Conservation (phyloP, 2,329 filamentous ascomycete species). For the Xylariaceae sp. region DNA sequence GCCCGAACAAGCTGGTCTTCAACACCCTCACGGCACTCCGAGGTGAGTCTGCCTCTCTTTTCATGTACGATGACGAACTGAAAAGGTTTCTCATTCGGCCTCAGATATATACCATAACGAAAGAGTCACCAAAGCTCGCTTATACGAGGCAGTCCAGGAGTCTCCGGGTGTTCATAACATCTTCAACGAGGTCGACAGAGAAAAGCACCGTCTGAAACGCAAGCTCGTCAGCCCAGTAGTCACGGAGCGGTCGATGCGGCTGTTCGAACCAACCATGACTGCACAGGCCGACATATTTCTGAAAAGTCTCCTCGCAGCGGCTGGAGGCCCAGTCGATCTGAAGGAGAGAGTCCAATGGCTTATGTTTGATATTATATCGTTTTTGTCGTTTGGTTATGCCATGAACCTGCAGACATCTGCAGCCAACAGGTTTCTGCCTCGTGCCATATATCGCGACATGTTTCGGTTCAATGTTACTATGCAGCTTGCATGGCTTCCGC, state of each 20-base stretch:
- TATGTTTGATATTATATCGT: not conserved
- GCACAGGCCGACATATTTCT: constrained; percentile 2
- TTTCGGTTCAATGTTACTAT: not conserved
- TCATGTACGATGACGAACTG: too few relatives aligned
- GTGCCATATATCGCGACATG: not conserved
- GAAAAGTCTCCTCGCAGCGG: not conserved
- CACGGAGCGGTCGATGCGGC: constrained; percentile 1
- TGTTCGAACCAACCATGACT: constrained; percentile 3
- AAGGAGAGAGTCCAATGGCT: not conserved
- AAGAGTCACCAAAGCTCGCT: too few relatives aligned
- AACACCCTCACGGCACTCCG: too few relatives aligned
- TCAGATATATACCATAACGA: too few relatives aligned
- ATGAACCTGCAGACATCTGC: constrained; percentile 1
- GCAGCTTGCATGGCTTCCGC: not conserved
- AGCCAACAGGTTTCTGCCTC: constrained; percentile 1
- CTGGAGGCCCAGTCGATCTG: not conserved
- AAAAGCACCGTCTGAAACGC: too few relatives aligned
- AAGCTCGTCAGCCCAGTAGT: constrained; percentile 3
- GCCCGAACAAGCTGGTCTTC: too few relatives aligned
- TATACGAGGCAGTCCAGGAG: too few relatives aligned
- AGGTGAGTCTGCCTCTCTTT: too few relatives aligned
- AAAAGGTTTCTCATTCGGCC: too few relatives aligned
- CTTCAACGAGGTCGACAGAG: too few relatives aligned
- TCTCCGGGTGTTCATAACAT: too few relatives aligned
- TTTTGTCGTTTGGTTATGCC: not conserved